Conservation (phyloP, 345 rosid species). For the Populus pruinosa region DNA sequence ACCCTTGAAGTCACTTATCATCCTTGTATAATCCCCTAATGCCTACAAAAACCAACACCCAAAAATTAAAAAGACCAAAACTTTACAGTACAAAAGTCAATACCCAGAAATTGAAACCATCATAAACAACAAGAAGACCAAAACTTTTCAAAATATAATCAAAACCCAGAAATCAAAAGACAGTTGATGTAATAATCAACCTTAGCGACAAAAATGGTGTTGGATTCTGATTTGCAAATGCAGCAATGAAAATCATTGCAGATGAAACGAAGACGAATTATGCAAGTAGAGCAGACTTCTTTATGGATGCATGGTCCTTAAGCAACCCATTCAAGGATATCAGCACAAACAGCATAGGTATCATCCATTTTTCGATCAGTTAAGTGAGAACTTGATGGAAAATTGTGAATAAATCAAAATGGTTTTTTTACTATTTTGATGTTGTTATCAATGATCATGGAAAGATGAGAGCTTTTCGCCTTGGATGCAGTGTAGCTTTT, state of each 20-base stretch:
- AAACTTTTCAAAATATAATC: neutral
- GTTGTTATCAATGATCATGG: neutral
- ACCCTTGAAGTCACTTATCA: conserved; percentile 21
- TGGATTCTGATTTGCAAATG: conserved; percentile 26
- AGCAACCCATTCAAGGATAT: conserved; percentile 26
- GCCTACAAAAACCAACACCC: conserved; percentile 13
- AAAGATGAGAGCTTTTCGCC: neutral
- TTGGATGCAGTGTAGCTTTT: neutral
- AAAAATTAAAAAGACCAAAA: neutral
- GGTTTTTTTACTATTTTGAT: neutral
- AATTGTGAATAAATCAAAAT: neutral
- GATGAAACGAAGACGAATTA: conserved; percentile 26
- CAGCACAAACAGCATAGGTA: conserved; percentile 27
- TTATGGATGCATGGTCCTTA: conserved; percentile 25
- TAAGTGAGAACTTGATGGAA: neutral
- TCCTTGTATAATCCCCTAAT: conserved; percentile 25
- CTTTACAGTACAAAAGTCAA: neutral
- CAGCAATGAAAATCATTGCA: conserved; percentile 27
- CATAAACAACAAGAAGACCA: neutral
- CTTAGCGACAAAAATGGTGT: conserved; percentile 22
- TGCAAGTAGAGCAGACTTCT: conserved; percentile 31
- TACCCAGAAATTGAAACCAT: neutral
- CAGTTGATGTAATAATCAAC: neutral
- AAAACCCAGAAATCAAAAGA: neutral
- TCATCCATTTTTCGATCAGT: conserved; percentile 16